These are phyloP conservation scores for Zygosaccharomyces lentus DNA, from an alignment of 805 yeast species.

Conservation along the genomic window DNA sequence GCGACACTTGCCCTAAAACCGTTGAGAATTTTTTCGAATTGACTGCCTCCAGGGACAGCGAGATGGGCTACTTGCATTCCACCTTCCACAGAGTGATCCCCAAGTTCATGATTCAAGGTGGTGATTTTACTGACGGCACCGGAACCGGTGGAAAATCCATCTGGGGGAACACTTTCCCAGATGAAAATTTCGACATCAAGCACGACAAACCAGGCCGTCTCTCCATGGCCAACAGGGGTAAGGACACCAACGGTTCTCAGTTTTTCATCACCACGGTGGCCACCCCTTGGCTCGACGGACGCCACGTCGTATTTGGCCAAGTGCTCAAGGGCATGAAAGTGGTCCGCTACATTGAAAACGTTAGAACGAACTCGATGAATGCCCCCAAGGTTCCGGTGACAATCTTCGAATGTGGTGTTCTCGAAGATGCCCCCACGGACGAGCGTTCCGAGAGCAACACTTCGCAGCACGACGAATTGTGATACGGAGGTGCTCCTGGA, in stretches of 20 bases:
- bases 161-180: conserved; percentile 71
- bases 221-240: conserved; percentile 81
- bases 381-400: conserved; percentile 62
- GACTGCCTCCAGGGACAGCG: conserved; percentile 68
- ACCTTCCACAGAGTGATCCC: conserved; percentile 84
- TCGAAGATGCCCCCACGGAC: conserved; percentile 33
- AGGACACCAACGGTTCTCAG: conserved; percentile 85
- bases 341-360: conserved; percentile 66
- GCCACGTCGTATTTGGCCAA: conserved; percentile 95
- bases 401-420: conserved; percentile 69
- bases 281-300: conserved; percentile 89
- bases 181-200: conserved; percentile 63
- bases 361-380: conserved; percentile 67
- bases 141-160: conserved; percentile 97
- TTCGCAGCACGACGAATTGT: conserved; percentile 2
- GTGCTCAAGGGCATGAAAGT: conserved; percentile 85
- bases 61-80: conserved; percentile 56
- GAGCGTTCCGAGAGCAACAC: conserved; percentile 2
- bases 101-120: conserved; percentile 97
- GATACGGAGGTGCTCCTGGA: not conserved
- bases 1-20: conserved; percentile 81
- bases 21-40: conserved; percentile 83
- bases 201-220: conserved; percentile 66
- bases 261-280: conserved; percentile 83
- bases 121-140: conserved; percentile 87